phyloP scores from a whole-genome alignment of 257 asterid species.

The Solanum peruvianum region DNA sequence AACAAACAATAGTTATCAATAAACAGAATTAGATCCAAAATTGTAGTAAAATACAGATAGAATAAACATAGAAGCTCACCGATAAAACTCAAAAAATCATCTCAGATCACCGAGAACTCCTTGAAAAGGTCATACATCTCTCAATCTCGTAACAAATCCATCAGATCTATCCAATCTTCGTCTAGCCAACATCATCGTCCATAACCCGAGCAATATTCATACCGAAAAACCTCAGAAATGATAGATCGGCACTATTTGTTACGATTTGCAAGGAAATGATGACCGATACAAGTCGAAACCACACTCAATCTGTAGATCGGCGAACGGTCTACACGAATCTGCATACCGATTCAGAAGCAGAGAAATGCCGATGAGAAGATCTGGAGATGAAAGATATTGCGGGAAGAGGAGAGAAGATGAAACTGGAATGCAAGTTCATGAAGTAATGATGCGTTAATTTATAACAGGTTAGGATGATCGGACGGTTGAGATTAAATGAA shows the following conservation, averaged over 20 bases:
- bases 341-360: not conserved
- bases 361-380: not conserved
- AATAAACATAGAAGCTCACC: not conserved
- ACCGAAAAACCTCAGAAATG: not conserved
- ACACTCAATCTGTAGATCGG: slow-evolving; percentile 11
- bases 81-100: not conserved
- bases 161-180: not conserved
- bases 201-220: not conserved
- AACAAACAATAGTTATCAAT: not conserved
- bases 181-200: not conserved
- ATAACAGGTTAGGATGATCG: slow-evolving; percentile 7
- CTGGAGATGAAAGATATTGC: not conserved
- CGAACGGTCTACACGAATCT: slow-evolving; percentile 1
- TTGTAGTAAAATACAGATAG: not conserved
- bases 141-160: not conserved
- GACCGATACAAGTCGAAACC: not conserved
- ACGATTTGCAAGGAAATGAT: not conserved
- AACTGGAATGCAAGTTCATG: not conserved
- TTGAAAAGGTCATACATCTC: not conserved
- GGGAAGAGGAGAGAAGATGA: not conserved
- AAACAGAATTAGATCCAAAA: not conserved
- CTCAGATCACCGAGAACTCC: not conserved
- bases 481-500: slow-evolving; percentile 14
- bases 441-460: not conserved
- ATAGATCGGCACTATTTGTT: not conserved